Evolutionary conservation across 2,329 filamentous ascomycete genomes (phyloP), one percentile per base, ranked within the genome.

Genomic region (Cordyceps militaris): DNA sequence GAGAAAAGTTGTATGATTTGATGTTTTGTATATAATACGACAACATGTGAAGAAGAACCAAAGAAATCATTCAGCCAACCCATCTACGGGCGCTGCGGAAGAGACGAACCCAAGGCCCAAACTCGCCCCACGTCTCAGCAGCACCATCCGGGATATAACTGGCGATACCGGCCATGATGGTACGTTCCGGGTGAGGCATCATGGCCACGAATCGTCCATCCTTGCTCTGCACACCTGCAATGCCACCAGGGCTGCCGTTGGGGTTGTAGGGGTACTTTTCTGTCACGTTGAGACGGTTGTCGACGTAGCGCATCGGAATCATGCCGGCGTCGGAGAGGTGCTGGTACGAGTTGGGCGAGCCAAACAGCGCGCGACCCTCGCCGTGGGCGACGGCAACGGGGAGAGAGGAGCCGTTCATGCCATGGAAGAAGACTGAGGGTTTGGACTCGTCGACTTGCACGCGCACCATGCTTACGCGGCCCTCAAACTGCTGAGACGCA

Each of bases 161-260:
- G 49, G 80, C 84, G 60, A 91, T 86, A 59, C 90, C 89, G 58
- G 84, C 84, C 76, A 95, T 76, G 59, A 96, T 85, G 16, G 89
- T 95, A n/a, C 91, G 83, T 76, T 97, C 91, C 1, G 91, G 91
- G 71, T 96, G 91, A 61, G 92, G 92, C 91, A 97, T 96, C 75
- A 96, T 83, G 7, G 91, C 91, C 64, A 96, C 72, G 1, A 95
- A 89, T 58, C 89, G 81, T 13, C 91, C 91, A 68, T 96, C 87
- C 44, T 77, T 80, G 65, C 83, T 91, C 64, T 87, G 79, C 26
- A 95, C 87, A 68, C 86, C 91, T 1, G 91, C 89, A 62, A 96
- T 88, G 67, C 89, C 91, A 61, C 81, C 79, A 1, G 89, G 88
- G 68, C 87, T 91, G 54, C 91, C 91, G 73, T 96, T 96, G 53